A percentile compares a stretch with the other conserved stretches of the same genome.
These are phyloP conservation scores for Scenedesmus sp. DNA, from an alignment of 163 green algal species.

Conservation along the genomic window DNA sequence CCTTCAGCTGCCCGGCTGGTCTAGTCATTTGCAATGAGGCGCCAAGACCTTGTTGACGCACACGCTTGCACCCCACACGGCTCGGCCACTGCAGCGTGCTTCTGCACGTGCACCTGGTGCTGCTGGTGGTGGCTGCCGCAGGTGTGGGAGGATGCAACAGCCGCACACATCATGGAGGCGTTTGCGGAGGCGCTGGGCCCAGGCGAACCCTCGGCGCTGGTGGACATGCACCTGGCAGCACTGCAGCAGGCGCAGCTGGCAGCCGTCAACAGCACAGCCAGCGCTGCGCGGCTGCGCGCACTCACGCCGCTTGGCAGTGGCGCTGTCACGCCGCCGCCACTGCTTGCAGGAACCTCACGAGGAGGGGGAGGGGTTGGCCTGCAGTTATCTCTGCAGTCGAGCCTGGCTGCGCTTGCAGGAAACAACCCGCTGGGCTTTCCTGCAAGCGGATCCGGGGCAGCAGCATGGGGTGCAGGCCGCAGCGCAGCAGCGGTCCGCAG, in stretches of 20 bases:
- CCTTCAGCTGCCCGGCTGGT: neutral
- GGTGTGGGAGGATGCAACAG: slow-evolving; percentile 31
- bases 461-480: neutral
- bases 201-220: slow-evolving; percentile 8
- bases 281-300: neutral
- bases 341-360: neutral
- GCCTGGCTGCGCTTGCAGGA: neutral
- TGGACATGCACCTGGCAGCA: slow-evolving; percentile 17
- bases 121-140: neutral
- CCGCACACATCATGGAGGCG: neutral
- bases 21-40: no score
- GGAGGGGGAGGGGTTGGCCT: neutral
- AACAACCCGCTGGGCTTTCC: neutral
- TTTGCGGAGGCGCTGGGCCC: slow-evolving; percentile 31
- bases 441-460: neutral
- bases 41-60: no score
- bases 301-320: neutral
- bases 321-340: neutral
- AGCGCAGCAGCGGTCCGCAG: neutral
- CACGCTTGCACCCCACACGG: no score
- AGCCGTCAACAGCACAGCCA: neutral
- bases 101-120: neutral
- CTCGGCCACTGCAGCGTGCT: no score
- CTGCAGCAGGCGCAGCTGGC: neutral
- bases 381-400: neutral